Base-by-base conservation (phyloP, 2,329 filamentous ascomycete species). In the Paraphoma chrysanthemicola region DNA sequence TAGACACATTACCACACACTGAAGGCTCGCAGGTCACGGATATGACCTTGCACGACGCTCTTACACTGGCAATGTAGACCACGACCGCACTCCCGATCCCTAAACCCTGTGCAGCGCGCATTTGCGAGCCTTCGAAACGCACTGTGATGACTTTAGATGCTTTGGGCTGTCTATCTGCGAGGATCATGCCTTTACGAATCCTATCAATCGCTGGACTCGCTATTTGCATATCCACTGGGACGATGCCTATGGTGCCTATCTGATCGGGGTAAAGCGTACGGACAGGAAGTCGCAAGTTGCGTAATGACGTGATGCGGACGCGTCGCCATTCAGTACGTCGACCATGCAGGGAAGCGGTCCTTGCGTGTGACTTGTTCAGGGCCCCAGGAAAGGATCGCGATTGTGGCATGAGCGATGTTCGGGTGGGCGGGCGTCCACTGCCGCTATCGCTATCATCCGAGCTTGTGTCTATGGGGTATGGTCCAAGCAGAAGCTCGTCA, bases 271-370 rank as follows among this genome's bases (percentile, higher is more conserved):
- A 84, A 7, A 98, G 83, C 0, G 84, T 86, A 45, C 87, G 86
- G 0, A 97, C 93, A 0, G 94, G 92, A 3, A 97, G 81, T 5
- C 94, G 87, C 8, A 99, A 81, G 66, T 97, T 96, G 18, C 94
- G 89, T 43, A 97, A 88, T 66, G 93, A 98, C 44, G 91, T 88
- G 51, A 98, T 87, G 43, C 85, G 88, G 6, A 94, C 92, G 23
- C 83, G 83, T 60, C 91, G 88, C 94, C 94, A 98, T 82, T 86
- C 67, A 79, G 59, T 60, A n/a, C 69, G 57, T 33, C 59, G 64
- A 28, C 67, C 62, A 14, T 54, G 57, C 11, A 60, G 17, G 9
- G 59, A 46, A 7, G 45, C 36, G 17, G 59, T 60, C 11, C 56
- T 57, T 18, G 59, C 48, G 2, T 50, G 50, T 31, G 55, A 56